Percentiles rank a stretch among this genome's conserved stretches.
phyloP scores from a whole-genome alignment of 768 basidiomycete species.

The Mycena indigotica region DNA sequence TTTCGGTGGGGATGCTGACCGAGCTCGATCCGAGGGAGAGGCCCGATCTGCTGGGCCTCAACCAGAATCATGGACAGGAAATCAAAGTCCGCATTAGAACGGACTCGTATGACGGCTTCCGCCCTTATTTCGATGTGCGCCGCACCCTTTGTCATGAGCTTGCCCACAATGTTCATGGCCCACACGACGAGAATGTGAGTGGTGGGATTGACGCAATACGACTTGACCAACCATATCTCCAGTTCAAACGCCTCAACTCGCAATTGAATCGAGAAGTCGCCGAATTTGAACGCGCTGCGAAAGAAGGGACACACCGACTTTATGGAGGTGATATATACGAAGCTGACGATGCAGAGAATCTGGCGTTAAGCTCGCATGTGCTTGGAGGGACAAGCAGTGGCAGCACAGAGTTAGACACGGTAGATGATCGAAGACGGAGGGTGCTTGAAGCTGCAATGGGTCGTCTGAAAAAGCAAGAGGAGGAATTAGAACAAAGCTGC shows the following conservation, averaged over 20 bases:
- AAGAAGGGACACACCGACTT: slow-evolving; percentile 58
- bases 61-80: slow-evolving; percentile 59
- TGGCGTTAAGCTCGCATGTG: slow-evolving; percentile 48
- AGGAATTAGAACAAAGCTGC: slow-evolving; percentile 72
- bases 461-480: slow-evolving; percentile 64
- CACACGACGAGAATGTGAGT: slow-evolving; percentile 73
- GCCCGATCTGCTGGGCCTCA: slow-evolving; percentile 69
- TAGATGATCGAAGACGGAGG: slow-evolving; percentile 58
- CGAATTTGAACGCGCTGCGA: slow-evolving; percentile 60
- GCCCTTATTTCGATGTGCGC: slow-evolving; percentile 63
- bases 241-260: slow-evolving; percentile 81
- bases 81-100: slow-evolving; percentile 75
- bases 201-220: too few species aligned
- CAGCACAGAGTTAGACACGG: slow-evolving; percentile 43
- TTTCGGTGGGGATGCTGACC: slow-evolving; percentile 68
- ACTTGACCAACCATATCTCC: too few species aligned
- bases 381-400: slow-evolving; percentile 49
- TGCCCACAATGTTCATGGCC: slow-evolving; percentile 72
- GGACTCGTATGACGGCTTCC: slow-evolving; percentile 71
- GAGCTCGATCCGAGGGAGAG: slow-evolving; percentile 81
- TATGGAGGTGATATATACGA: slow-evolving; percentile 48
- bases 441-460: slow-evolving; percentile 63
- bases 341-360: slow-evolving; percentile 59
- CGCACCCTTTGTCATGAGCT: slow-evolving; percentile 77
- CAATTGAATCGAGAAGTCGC: slow-evolving; percentile 71